Base-by-base conservation (phyloP, 148 eudicot genomes). In the Rhododendron griersonianum region DNA sequence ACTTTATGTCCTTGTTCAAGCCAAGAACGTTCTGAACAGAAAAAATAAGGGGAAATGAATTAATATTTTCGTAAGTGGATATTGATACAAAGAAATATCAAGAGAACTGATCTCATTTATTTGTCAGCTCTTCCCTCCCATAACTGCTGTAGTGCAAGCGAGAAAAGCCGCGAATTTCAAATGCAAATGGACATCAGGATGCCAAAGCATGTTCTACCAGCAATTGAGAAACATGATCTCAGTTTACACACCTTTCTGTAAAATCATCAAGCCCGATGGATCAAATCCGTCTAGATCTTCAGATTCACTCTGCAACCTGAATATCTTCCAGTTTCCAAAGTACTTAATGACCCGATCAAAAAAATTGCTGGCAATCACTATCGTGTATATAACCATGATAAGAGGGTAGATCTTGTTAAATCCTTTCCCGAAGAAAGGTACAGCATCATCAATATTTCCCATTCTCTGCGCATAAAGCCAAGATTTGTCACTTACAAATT, bases 391-490 rank as follows among this genome's bases (percentile, higher is more conserved):
- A 89, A 97, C 98, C 99, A 97, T 97, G 78, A 94, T 94, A 74
- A 97, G 98, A 19, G 98, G 99, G 87, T 93, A 97, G 2, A 97
- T 93, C 90, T 88, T 97, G 87, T 97, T 97, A 87, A 97, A 97
- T 39, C 96, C 92, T 88, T 90, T 89, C 50, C 99, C 99, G 86
- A 97, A 97, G 89, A 97, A 97, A 78, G 99, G 99, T 39, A 97
- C 98, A 30, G 98, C 98, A 82, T 95, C 96, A 88, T 97, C 99
- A 44, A 97, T 95, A 63, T 92, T 97, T 88, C 99, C 98, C 99
- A 97, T 97, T 67, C 95, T 91, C 98, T 97, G 98, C 86, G 81
- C 81, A 81, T 71, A 84, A 73, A 47, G 75, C 35, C 10, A 85
- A 51, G 25, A 78, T 15, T n/a, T 78, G 83, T 59, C 51, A 37